These are phyloP conservation scores for Hypoxylon sp. DNA, from an alignment of 2,329 filamentous ascomycete species.

Conservation along the genomic window DNA sequence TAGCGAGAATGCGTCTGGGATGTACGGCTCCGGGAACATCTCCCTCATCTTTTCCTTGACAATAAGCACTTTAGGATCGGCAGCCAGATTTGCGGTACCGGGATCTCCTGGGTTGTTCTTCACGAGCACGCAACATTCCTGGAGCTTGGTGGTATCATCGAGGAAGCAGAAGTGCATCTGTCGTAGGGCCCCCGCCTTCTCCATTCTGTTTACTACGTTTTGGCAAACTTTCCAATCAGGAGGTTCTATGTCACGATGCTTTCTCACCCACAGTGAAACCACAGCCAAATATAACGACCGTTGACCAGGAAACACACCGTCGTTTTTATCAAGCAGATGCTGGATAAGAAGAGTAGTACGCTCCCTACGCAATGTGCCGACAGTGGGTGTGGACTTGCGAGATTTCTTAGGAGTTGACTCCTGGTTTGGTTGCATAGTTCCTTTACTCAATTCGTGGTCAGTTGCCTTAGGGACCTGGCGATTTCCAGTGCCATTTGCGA, in stretches of 20 bases:
- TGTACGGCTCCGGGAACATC: conserved; percentile 62
- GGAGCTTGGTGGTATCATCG: conserved; percentile 46
- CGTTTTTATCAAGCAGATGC: conserved; percentile 59
- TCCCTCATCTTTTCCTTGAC: conserved; percentile 65
- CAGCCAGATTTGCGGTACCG: conserved; percentile 54
- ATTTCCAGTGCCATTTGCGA: background rate
- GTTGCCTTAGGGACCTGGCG: background rate
- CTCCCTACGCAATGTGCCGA: conserved; percentile 51
- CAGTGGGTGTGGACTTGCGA: conserved; percentile 48
- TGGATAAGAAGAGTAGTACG: conserved; percentile 60
- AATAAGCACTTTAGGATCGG: conserved; percentile 59
- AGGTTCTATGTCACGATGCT: conserved; percentile 58
- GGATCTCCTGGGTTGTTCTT: conserved; percentile 31
- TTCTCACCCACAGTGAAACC: conserved; percentile 61
- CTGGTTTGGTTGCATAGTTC: background rate
- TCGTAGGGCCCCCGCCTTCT: conserved; percentile 44
- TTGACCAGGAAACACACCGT: conserved; percentile 67
- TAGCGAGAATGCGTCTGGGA: conserved; percentile 59
- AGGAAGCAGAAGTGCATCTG: conserved; percentile 52
- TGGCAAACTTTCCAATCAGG: conserved; percentile 54
- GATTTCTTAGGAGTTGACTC: conserved; percentile 36
- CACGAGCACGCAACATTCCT: conserved; percentile 50
- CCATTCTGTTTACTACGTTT: conserved; percentile 51
- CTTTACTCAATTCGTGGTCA: conserved; percentile 2
- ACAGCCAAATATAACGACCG: conserved; percentile 65